Conservation (phyloP, 768 basidiomycete genomes). For the Daedalea quercina region DNA sequence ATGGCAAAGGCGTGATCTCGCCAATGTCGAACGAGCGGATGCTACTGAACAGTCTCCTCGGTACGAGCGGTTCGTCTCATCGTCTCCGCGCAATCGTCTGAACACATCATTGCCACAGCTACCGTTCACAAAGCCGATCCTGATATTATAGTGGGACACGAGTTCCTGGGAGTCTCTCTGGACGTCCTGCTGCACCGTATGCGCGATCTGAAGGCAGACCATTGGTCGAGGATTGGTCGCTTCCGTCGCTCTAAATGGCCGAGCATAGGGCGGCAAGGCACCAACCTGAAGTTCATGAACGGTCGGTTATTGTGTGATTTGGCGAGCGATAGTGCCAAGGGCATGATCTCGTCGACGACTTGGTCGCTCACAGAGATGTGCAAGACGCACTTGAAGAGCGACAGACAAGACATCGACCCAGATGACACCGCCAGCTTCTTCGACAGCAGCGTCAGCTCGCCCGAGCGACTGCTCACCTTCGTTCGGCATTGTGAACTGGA, state of each 20-base stretch:
- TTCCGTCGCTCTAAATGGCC: conserved; percentile 85
- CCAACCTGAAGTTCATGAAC: conserved; percentile 75
- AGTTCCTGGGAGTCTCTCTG: conserved; percentile 83
- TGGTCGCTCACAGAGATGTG: conserved; percentile 99
- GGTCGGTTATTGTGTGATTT: conserved; percentile 90
- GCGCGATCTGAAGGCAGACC: conserved; percentile 83
- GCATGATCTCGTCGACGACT: conserved; percentile 95
- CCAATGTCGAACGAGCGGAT: conserved; percentile 79
- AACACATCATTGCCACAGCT: conserved; percentile 42
- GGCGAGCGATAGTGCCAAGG: conserved; percentile 90
- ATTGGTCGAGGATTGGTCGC: conserved; percentile 91
- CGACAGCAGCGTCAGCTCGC: conserved; percentile 71
- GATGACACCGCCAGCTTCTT: conserved; percentile 92
- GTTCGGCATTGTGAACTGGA: conserved; percentile 93
- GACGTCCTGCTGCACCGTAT: conserved; percentile 90
- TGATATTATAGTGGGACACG: conserved; percentile 91
- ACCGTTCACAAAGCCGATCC: conserved; percentile 84
- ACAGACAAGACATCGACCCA: conserved; percentile 90
- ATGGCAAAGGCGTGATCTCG: conserved; percentile 61
- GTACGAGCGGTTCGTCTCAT: conserved; percentile 36
- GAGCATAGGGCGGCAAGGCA: conserved; percentile 70
- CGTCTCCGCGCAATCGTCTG: not conserved
- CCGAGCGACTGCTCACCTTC: conserved; percentile 78
- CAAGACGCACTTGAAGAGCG: conserved; percentile 76
- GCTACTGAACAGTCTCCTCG: conserved; percentile 75